Conservation (phyloP, 179 eudicot species). For the Pouteria campechiana region DNA sequence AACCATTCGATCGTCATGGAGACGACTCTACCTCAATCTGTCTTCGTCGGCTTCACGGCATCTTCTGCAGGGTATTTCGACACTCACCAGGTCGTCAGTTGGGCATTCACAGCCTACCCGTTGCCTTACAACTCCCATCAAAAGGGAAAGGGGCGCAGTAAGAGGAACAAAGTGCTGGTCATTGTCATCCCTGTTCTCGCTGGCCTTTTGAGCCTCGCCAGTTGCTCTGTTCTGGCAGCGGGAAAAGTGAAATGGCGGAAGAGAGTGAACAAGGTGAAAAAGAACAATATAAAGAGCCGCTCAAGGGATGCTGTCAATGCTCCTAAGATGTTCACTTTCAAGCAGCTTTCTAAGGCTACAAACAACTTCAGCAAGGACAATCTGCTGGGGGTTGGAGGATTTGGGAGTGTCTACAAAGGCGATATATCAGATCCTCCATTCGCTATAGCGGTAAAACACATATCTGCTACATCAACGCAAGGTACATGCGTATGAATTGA, state of each 20-base stretch:
- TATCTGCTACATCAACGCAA: slow-evolving; percentile 52
- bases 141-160: slow-evolving; percentile 4
- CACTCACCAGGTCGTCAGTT: slow-evolving; percentile 43
- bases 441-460: slow-evolving; percentile 53
- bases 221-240: slow-evolving; percentile 12
- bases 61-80: slow-evolving; percentile 42
- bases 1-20: slow-evolving; percentile 28
- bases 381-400: slow-evolving; percentile 64
- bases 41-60: slow-evolving; percentile 54
- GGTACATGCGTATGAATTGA: slow-evolving; percentile 14
- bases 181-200: slow-evolving; percentile 21
- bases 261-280: slow-evolving; percentile 20
- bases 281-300: slow-evolving; percentile 32
- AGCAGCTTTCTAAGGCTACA: slow-evolving; percentile 57
- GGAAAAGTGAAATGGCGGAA: slow-evolving; percentile 12
- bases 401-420: slow-evolving; percentile 72
- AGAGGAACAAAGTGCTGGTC: slow-evolving; percentile 5
- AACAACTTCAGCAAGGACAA: slow-evolving; percentile 43
- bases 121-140: slow-evolving; percentile 14
- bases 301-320: slow-evolving; percentile 32
- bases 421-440: slow-evolving; percentile 15
- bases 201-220: slow-evolving; percentile 5
- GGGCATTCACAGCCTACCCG: slow-evolving; percentile 37
- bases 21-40: slow-evolving; percentile 29
- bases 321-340: slow-evolving; percentile 44